Base-by-base conservation (phyloP, 108 stramenopile genomes). In the Mediolabrus comicus region DNA sequence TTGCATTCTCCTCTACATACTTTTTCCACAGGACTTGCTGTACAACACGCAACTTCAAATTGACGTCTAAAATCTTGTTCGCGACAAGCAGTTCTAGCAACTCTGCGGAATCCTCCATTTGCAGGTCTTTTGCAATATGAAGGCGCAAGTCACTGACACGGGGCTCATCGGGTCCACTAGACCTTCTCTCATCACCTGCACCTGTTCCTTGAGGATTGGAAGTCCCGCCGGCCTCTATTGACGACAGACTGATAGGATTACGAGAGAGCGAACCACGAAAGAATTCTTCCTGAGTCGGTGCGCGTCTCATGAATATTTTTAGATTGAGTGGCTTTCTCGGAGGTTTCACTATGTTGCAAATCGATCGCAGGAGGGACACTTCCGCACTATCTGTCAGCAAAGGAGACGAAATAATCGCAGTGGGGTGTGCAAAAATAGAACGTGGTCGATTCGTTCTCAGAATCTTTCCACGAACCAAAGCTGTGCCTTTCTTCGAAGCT, bases 231-330 rank as follows among this genome's bases (percentile, higher is more conserved):
- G 65, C 41, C 17, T 59, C 65, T 32, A 92, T 51, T 33, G 69
- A 71, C 16, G 81, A 65, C 13, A 94, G 65, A 22, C 79, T 71
- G 26, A 94, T 79, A 0, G 90, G 90, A 66, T 94, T 91, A 36
- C 81, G 79, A n/a, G 83, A 83, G 6, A 91, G 80, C 32, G 78
- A 77, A 3, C 92, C 92, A 13, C 92, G 65, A 59, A 94, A 94
- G 74, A 90, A 94, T 62, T 94, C 92, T 65, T 94, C 92, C 71
- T 94, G 90, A 1, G 92, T 91, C 1, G 92, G 92, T 27, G 92
- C 92, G 26, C 92, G 60, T 43, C 88, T 68, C 57, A 94, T 65
- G 38, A 88, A 84, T 34, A 94, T 80, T 67, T 94, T 94, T n/a
- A 87, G 70, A 58, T 89, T 87, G 34, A 87, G 25, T 22, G 90